Percentiles rank a stretch among this genome's conserved stretches.
Conservation (phyloP, 148 eudicot genomes). For the Spergularia bocconei region DNA sequence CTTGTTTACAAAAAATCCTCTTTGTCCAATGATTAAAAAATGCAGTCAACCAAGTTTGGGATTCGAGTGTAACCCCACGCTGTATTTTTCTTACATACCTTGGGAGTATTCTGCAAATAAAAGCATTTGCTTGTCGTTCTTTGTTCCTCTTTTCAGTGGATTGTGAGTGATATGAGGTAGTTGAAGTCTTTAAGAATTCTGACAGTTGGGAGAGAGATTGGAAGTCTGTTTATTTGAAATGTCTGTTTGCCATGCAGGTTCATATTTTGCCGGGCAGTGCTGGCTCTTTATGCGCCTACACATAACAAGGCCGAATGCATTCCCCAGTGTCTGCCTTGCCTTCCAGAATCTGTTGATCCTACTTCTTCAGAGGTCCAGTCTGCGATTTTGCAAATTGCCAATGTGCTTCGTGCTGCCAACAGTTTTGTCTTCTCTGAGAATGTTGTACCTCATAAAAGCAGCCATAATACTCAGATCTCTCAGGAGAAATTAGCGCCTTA, state of each 20-base stretch:
- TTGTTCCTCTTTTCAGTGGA: no score
- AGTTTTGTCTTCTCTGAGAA: slow-evolving; percentile 50
- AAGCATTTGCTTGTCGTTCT: no score
- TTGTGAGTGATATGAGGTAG: no score
- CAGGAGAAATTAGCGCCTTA: not conserved
- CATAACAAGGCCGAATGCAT: slow-evolving; percentile 48
- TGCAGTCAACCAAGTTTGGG: not conserved
- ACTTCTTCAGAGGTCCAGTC: slow-evolving; percentile 43
- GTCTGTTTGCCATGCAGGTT: slow-evolving; percentile 50
- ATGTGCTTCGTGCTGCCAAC: slow-evolving; percentile 44
- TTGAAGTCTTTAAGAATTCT: not conserved
- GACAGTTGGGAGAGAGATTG: not conserved
- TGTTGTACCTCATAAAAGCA: slow-evolving; percentile 23
- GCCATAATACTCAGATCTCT: not conserved
- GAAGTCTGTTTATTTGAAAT: not conserved
- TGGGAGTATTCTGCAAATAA: no score
- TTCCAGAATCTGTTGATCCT: slow-evolving; percentile 65
- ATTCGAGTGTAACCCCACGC: not conserved
- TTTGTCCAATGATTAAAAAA: not conserved
- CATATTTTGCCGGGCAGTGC: slow-evolving; percentile 71
- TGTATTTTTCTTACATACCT: no score
- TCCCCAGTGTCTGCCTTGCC: slow-evolving; percentile 72
- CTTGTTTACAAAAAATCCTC: not conserved
- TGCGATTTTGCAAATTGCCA: slow-evolving; percentile 50
- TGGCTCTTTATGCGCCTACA: slow-evolving; percentile 53